Base-by-base conservation (phyloP, 2,329 filamentous ascomycete genomes). In the Elsinoe arachidis region DNA sequence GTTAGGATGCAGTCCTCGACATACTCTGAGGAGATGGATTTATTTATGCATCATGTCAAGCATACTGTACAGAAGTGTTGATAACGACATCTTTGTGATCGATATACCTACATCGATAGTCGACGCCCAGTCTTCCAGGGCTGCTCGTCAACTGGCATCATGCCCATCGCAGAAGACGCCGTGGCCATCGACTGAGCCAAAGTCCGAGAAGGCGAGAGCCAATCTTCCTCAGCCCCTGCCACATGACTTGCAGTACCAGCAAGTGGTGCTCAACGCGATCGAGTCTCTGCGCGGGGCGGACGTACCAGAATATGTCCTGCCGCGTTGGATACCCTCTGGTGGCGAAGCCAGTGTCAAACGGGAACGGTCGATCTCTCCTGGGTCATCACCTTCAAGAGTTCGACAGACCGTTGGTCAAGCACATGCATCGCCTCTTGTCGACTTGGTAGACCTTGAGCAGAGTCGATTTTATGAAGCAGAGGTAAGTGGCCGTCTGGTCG, bases 41-140 rank as follows among this genome's bases (percentile, higher is more conserved):
- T 26, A 3, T 3, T 26, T 3, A 26, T 41, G 38, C 33, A 34
- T 11, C 26, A 33, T 47, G 43, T 55, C 56, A 17, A 57, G 56
- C 37, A 75, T 85, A 19, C 68, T 86, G 39, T 85, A 79, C 69
- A 73, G 78, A 59, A 82, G 77, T 61, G 63, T 69, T 1, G 71
- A 74, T 3, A 66, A 71, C 51, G 75, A 78, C 46, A 70, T 85
- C 55, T 74, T 81, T 19, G 68, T 90, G 23, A 69, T 90, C 54
- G 87, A 91, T 65, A 80, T 90, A 46, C 86, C 87, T 21, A 74
- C 76, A 15, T 88, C 87, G 1, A 80, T 90, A 38, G 83, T 87
- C 62, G 76, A 81, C 59, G 82, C 81, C 15, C 87, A 90, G 70
- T 76, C 77, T 5, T 46, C 38, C 30, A n/a, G 19, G 3, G 5